Percentiles rank a stretch among this genome's conserved stretches.
phyloP scores from a whole-genome alignment of 306 rosid species.

The Ormosia emarginata region DNA sequence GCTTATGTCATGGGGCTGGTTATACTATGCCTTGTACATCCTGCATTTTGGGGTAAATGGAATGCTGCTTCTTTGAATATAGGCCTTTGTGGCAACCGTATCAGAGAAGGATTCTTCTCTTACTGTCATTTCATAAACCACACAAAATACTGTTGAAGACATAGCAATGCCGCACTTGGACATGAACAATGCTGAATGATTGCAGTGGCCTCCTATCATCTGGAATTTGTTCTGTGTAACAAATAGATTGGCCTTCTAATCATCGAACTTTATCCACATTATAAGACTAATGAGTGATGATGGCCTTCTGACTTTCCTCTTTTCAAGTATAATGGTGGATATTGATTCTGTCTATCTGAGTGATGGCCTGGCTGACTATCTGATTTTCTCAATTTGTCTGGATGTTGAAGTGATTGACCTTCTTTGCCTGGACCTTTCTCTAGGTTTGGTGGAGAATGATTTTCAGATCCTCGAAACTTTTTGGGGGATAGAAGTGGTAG shows the following conservation, averaged over 20 bases:
- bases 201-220: slow-evolving; percentile 35
- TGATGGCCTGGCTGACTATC: slow-evolving; percentile 33
- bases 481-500: slow-evolving; percentile 20
- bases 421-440: slow-evolving; percentile 25
- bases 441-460: not conserved
- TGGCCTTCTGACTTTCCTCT: slow-evolving; percentile 53
- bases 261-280: slow-evolving; percentile 33
- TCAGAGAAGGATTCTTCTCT: slow-evolving; percentile 3
- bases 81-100: not conserved
- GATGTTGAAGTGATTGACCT: slow-evolving; percentile 23
- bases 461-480: slow-evolving; percentile 19
- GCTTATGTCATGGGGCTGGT: slow-evolving; percentile 26
- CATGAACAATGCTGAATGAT: slow-evolving; percentile 10
- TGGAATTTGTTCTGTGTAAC: slow-evolving; percentile 22
- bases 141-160: slow-evolving; percentile 14
- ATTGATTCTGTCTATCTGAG: slow-evolving; percentile 37
- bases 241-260: slow-evolving; percentile 18
- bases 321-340: slow-evolving; percentile 28
- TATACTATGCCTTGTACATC: slow-evolving; percentile 24
- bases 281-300: slow-evolving; percentile 4
- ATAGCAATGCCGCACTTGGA: slow-evolving; percentile 10
- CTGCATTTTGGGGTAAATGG: slow-evolving; percentile 6
- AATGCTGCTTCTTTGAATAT: not conserved
- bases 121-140: not conserved
- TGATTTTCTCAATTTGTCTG: slow-evolving; percentile 39